Conservation (phyloP, 1,139 yeast species). For the Hansenula sp. region DNA sequence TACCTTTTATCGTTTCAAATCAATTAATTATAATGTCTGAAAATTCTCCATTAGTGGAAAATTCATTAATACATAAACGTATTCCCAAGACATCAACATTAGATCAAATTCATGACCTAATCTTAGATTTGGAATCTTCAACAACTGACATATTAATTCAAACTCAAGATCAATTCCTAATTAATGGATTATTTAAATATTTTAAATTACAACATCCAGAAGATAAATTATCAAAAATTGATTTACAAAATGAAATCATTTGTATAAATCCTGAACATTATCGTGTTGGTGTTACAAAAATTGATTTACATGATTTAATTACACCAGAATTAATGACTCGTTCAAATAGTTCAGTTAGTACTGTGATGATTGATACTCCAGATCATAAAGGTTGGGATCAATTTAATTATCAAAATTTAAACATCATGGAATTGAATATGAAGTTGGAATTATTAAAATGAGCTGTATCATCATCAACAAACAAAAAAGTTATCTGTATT, state of each 20-base stretch:
- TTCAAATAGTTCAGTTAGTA: constrained; percentile 1
- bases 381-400: constrained; percentile 10
- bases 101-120: constrained; percentile 19
- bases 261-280: constrained; percentile 20
- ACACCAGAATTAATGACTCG: not conserved
- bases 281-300: constrained; percentile 11
- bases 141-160: constrained; percentile 14
- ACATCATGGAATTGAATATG: constrained; percentile 16
- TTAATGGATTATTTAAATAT: constrained; percentile 19
- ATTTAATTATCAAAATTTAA: constrained; percentile 13
- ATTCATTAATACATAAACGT: not conserved
- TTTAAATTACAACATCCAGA: constrained; percentile 8
- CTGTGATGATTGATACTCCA: too few species aligned
- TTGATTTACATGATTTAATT: not conserved
- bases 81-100: constrained; percentile 1
- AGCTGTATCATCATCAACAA: too few species aligned
- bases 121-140: constrained; percentile 14
- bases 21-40: constrained; percentile 2
- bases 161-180: constrained; percentile 14
- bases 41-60: constrained; percentile 1
- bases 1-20: constrained; percentile 3
- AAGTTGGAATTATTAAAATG: constrained; percentile 10
- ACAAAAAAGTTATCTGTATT: too few species aligned
- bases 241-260: constrained; percentile 12
- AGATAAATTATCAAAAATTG: constrained; percentile 5